Evolutionary conservation across 306 rosid genomes (phyloP).

Genomic region (Trifolium pratense): DNA sequence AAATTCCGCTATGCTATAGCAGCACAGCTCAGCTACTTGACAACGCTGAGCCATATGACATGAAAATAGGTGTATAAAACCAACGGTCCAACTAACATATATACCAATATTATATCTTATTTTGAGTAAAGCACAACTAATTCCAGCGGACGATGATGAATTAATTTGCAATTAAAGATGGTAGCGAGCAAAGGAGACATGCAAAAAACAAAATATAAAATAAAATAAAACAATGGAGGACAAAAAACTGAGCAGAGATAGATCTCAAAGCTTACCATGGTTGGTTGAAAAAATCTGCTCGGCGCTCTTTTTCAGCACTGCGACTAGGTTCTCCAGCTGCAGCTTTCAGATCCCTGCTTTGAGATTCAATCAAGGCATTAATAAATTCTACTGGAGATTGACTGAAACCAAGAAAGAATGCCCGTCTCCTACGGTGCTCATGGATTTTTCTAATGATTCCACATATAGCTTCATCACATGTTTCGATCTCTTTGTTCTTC

Average conservation of each 20-base stretch:
- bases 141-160: not conserved
- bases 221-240: not conserved
- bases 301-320: slow-evolving; percentile 83
- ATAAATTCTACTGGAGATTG: slow-evolving; percentile 97
- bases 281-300: slow-evolving; percentile 90
- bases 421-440: slow-evolving; percentile 92
- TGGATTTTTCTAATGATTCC: slow-evolving; percentile 87
- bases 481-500: slow-evolving; percentile 93
- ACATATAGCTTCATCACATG: slow-evolving; percentile 92
- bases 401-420: slow-evolving; percentile 97
- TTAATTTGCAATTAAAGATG: not conserved
- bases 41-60: not conserved
- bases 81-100: not conserved
- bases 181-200: not conserved
- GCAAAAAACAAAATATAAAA: not conserved
- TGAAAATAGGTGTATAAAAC: not conserved
- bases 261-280: slow-evolving; percentile 69
- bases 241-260: slow-evolving; percentile 7
- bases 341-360: slow-evolving; percentile 87
- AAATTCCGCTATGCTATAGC: not conserved
- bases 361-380: slow-evolving; percentile 90
- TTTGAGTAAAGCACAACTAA: not conserved
- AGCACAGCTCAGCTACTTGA: not conserved
- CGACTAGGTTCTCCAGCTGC: slow-evolving; percentile 95
- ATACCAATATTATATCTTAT: not conserved